A percentile compares a stretch with the other conserved stretches of the same genome.
phyloP scores from a whole-genome alignment of 805 yeast species.

The Ogataea pilisensis region DNA sequence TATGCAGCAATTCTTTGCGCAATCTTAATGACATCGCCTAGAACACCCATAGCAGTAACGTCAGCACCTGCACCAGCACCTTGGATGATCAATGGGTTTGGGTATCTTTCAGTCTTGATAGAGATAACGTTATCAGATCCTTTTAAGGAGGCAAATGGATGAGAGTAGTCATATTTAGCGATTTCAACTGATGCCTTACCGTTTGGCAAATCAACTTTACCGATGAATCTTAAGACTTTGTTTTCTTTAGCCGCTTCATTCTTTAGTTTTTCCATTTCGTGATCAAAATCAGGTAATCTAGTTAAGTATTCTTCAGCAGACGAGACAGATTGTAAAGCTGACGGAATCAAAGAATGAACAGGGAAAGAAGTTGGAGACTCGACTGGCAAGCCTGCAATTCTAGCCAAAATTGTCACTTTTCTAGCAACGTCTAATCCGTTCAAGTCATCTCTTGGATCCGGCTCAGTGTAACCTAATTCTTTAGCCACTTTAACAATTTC shows the following conservation, averaged over 20 bases:
- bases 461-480: slow-evolving; percentile 93
- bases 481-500: slow-evolving; percentile 89
- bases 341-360: slow-evolving; percentile 89
- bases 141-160: slow-evolving; percentile 92
- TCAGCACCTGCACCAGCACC: slow-evolving; percentile 94
- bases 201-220: slow-evolving; percentile 74
- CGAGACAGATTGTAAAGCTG: slow-evolving; percentile 67
- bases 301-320: slow-evolving; percentile 76
- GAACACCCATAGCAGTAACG: slow-evolving; percentile 74
- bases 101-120: slow-evolving; percentile 86
- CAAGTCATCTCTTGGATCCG: slow-evolving; percentile 98
- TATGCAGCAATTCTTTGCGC: slow-evolving; percentile 70
- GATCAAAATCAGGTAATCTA: slow-evolving; percentile 79
- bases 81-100: slow-evolving; percentile 89
- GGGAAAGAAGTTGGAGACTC: slow-evolving; percentile 90
- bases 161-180: slow-evolving; percentile 79
- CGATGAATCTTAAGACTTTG: slow-evolving; percentile 91
- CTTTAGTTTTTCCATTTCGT: slow-evolving; percentile 71
- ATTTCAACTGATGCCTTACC: slow-evolving; percentile 80
- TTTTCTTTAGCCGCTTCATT: slow-evolving; percentile 75
- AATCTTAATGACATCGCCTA: slow-evolving; percentile 88
- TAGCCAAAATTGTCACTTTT: slow-evolving; percentile 92
- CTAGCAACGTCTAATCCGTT: slow-evolving; percentile 98
- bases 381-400: slow-evolving; percentile 82
- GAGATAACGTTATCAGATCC: slow-evolving; percentile 97